These are phyloP conservation scores for Pseudonitzschia delicatissima DNA, from an alignment of 108 stramenopile species.

Conservation along the genomic window DNA sequence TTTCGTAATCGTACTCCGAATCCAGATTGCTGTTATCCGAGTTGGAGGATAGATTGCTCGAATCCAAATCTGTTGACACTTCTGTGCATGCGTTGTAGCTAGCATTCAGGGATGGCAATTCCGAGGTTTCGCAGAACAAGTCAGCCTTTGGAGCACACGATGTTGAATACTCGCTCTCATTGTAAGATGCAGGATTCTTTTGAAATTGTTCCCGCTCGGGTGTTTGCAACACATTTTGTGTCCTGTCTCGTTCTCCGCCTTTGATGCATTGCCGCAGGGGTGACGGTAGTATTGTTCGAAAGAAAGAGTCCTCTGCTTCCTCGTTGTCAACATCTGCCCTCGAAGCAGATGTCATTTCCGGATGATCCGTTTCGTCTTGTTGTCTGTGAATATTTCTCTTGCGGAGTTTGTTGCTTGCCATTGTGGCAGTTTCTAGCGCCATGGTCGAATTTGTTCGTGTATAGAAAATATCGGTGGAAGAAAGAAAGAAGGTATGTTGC, in stretches of 20 bases:
- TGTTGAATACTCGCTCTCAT: neutral
- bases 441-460: too few relatives aligned
- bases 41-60: neutral
- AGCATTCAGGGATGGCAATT: neutral
- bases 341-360: too few relatives aligned
- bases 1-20: conserved; percentile 9
- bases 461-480: too few relatives aligned
- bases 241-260: neutral
- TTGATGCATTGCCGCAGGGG: conserved; percentile 14
- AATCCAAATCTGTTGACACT: neutral
- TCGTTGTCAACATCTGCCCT: neutral
- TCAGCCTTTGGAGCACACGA: neutral
- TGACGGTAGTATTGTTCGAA: neutral
- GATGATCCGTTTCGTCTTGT: too few relatives aligned
- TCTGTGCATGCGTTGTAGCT: conserved; percentile 6
- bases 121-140: neutral
- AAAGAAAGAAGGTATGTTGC: too few relatives aligned
- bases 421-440: too few relatives aligned
- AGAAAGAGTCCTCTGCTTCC: neutral
- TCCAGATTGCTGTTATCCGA: conserved; percentile 16
- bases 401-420: neutral
- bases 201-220: neutral
- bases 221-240: conserved; percentile 1
- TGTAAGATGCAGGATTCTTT: neutral
- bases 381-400: neutral